A percentile compares a stretch with the other conserved stretches of the same genome.
These are phyloP conservation scores for Kuraishia cidri DNA, from an alignment of 805 yeast genomes.

Conservation along the genomic window DNA sequence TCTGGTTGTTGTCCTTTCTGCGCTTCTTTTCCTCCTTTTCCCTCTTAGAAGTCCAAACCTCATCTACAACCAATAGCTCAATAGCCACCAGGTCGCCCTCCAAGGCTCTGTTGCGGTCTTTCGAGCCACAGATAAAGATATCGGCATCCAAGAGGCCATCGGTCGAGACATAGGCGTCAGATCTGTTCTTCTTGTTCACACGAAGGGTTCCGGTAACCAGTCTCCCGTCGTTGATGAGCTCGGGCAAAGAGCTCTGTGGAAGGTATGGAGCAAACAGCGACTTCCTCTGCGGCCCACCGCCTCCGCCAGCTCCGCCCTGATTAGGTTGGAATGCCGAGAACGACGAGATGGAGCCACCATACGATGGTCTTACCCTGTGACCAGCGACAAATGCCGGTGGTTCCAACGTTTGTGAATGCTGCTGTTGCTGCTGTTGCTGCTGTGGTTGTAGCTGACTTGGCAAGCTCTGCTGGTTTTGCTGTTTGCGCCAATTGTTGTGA, in stretches of 20 bases:
- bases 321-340: conserved; percentile 24
- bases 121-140: conserved; percentile 95
- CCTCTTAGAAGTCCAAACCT: conserved; percentile 93
- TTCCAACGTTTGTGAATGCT: neutral
- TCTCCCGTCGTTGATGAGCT: conserved; percentile 79
- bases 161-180: conserved; percentile 97
- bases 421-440: conserved; percentile 10
- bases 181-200: conserved; percentile 92
- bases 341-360: conserved; percentile 54
- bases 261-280: conserved; percentile 93
- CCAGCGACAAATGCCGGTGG: conserved; percentile 56
- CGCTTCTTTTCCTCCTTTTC: conserved; percentile 97
- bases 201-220: conserved; percentile 88
- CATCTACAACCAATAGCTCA: conserved; percentile 89
- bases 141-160: conserved; percentile 95
- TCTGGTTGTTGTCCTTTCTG: conserved; percentile 48
- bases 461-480: conserved; percentile 23
- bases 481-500: conserved; percentile 61
- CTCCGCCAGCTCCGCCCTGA: too few relatives aligned
- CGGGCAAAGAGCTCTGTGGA: conserved; percentile 90
- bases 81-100: conserved; percentile 97
- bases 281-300: conserved; percentile 43
- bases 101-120: conserved; percentile 93
- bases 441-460: too few relatives aligned
- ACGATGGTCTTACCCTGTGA: conserved; percentile 69